Percentiles rank a stretch among this genome's conserved stretches.
Evolutionary conservation across 139 green algal genomes (phyloP).

Genomic region (Asterochloris sp.): DNA sequence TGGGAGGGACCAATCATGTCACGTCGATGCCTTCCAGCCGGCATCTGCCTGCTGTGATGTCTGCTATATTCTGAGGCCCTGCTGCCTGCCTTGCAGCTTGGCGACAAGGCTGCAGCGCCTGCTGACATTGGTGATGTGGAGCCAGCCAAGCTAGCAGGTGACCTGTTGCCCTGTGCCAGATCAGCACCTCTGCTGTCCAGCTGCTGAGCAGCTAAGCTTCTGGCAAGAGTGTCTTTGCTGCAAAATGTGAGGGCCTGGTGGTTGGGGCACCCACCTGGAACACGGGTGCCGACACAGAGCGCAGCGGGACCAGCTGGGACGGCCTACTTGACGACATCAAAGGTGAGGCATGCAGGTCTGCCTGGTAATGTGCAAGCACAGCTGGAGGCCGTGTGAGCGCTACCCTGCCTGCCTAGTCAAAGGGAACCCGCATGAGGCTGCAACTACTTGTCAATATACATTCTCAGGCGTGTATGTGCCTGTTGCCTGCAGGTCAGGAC

Average conservation of each 20-base stretch:
- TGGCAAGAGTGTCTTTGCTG: too few species aligned
- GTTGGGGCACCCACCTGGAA: slow-evolving; percentile 30
- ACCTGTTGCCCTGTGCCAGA: too few species aligned
- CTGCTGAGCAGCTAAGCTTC: too few species aligned
- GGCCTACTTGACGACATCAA: slow-evolving; percentile 17
- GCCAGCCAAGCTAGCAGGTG: not conserved
- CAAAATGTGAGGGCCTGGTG: slow-evolving; percentile 19
- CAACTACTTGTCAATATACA: too few species aligned
- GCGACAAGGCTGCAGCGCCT: slow-evolving; percentile 13
- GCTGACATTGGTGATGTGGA: slow-evolving; percentile 26
- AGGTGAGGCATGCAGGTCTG: slow-evolving; percentile 3
- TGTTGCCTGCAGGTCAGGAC: slow-evolving; percentile 17
- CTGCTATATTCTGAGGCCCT: not conserved
- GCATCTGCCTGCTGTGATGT: not conserved
- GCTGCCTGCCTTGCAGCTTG: slow-evolving; percentile 5
- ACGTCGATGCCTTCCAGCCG: not conserved
- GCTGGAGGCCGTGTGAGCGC: not conserved
- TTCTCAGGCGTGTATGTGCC: too few species aligned
- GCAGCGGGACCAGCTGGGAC: slow-evolving; percentile 28
- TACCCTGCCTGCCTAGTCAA: too few species aligned
- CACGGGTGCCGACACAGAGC: slow-evolving; percentile 21
- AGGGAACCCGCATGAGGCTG: too few species aligned
- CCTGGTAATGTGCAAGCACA: not conserved
- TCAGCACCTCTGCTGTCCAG: too few species aligned
- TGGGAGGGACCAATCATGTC: not conserved